A percentile compares a stretch with the other conserved stretches of the same genome.
Conservation (phyloP, 352 stramenopile species). For the Pythium diclinum region DNA sequence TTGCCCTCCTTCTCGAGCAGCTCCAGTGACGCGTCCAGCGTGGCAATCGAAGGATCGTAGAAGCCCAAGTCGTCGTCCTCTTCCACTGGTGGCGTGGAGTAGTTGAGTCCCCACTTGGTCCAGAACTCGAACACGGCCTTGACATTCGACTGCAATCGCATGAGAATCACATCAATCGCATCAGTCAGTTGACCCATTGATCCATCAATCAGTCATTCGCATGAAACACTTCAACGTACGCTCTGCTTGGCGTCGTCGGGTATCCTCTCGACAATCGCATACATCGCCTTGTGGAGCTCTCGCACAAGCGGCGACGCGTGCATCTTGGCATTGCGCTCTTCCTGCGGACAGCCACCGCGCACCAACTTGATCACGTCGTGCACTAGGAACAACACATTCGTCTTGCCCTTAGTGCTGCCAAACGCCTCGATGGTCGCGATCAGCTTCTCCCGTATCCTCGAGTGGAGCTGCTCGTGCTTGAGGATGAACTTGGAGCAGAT, state of each 20-base stretch:
- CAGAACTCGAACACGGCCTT: conserved; percentile 78
- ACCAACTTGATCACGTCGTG: conserved; percentile 82
- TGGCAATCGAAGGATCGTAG: conserved; percentile 44
- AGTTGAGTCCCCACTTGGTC: conserved; percentile 80
- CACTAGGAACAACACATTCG: conserved; percentile 80
- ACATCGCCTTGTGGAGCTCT: conserved; percentile 69
- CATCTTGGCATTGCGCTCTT: conserved; percentile 79
- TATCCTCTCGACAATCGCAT: conserved; percentile 57
- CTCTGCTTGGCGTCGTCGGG: conserved; percentile 55
- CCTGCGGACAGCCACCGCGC: conserved; percentile 60
- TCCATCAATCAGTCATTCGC: conserved; percentile 3
- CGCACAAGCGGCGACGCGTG: conserved; percentile 57
- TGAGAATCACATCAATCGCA: conserved; percentile 6
- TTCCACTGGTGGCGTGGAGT: conserved; percentile 38
- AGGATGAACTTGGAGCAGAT: conserved; percentile 84
- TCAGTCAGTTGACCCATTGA: neutral
- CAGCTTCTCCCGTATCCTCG: conserved; percentile 67
- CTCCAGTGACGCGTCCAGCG: conserved; percentile 61
- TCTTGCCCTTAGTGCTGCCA: conserved; percentile 60
- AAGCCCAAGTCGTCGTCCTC: conserved; percentile 30
- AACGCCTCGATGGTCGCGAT: conserved; percentile 60
- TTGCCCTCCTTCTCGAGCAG: conserved; percentile 56
- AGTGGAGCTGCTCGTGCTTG: conserved; percentile 69
- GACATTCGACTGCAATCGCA: conserved; percentile 50
- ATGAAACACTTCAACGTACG: conserved; percentile 39